Percentiles rank a stretch among this genome's conserved stretches.
Conservation (phyloP, 2,329 filamentous ascomycete species). For the Tolypocladium guangdongense region DNA sequence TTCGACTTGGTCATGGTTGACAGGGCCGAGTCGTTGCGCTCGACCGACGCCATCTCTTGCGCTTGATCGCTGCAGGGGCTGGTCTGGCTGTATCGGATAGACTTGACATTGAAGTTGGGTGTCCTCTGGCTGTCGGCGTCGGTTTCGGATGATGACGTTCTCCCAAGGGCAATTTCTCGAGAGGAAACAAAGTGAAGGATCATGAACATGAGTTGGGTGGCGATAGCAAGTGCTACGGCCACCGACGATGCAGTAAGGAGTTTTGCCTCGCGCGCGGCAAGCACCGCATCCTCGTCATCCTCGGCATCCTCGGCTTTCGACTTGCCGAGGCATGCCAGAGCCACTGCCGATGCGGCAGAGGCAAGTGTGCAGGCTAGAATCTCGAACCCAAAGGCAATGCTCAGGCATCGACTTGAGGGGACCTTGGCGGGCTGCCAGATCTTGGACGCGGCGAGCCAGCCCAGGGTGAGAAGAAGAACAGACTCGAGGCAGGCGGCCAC, state of each 20-base stretch:
- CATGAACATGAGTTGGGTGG: slow-evolving; percentile 37
- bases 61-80: slow-evolving; percentile 19
- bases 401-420: slow-evolving; percentile 12
- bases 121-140: slow-evolving; percentile 10
- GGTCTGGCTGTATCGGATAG: slow-evolving; percentile 40
- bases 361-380: slow-evolving; percentile 32
- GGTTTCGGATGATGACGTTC: slow-evolving; percentile 16
- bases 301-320: slow-evolving; percentile 2
- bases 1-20: slow-evolving; percentile 24
- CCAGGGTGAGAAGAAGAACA: slow-evolving; percentile 13
- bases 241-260: slow-evolving; percentile 34
- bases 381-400: slow-evolving; percentile 14
- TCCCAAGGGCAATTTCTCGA: slow-evolving; percentile 15
- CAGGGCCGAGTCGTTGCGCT: slow-evolving; percentile 29
- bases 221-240: slow-evolving; percentile 33
- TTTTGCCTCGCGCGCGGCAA: slow-evolving; percentile 9
- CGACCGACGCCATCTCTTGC: slow-evolving; percentile 22
- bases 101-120: slow-evolving; percentile 30
- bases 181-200: slow-evolving; percentile 30
- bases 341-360: slow-evolving; percentile 31
- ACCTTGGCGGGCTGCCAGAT: slow-evolving; percentile 9
- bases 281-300: slow-evolving; percentile 2
- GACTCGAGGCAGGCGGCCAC: slow-evolving; percentile 17
- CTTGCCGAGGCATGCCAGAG: slow-evolving; percentile 27
- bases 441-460: slow-evolving; percentile 23